Percentiles rank a stretch among this genome's conserved stretches.
phyloP scores from a whole-genome alignment of 768 basidiomycete genomes.

The Strobilomyces dryophilus region DNA sequence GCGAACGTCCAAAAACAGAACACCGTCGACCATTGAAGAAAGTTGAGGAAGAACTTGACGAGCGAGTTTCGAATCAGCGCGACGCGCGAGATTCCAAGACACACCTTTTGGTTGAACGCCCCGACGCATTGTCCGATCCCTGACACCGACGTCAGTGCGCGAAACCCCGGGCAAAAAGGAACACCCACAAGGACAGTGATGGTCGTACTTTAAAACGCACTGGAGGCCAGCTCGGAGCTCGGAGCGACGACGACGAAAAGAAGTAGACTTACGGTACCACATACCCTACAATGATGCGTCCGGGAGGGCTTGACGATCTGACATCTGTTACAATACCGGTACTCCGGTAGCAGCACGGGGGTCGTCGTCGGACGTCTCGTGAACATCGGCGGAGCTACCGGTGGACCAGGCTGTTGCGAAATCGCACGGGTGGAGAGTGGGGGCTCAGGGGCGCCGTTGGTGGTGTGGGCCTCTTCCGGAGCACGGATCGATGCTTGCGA shows the following conservation, averaged over 20 bases:
- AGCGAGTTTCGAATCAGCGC: background rate
- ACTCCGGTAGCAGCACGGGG: conserved; percentile 54
- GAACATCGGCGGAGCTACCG: conserved; percentile 14
- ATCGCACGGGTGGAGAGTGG: conserved; percentile 11
- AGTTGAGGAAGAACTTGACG: conserved; percentile 77
- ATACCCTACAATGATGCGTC: conserved; percentile 76
- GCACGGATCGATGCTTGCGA: conserved; percentile 17
- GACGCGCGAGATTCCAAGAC: conserved; percentile 6
- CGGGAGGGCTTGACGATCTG: conserved; percentile 68
- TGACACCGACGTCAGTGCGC: conserved; percentile 17
- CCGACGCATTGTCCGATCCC: conserved; percentile 97
- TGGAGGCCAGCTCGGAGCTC: conserved; percentile 25
- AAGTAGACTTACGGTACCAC: conserved; percentile 65
- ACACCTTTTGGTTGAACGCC: conserved; percentile 83
- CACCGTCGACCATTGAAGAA: conserved; percentile 57
- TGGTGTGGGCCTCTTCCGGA: conserved; percentile 19
- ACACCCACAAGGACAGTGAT: conserved; percentile 82
- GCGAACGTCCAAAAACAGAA: conserved; percentile 62
- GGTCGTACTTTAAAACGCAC: conserved; percentile 83
- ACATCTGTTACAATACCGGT: conserved; percentile 65
- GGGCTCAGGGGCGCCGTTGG: conserved; percentile 9
- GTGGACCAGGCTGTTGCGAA: conserved; percentile 1
- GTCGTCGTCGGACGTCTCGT: conserved; percentile 35
- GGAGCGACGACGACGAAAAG: background rate
- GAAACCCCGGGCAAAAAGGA: background rate